Conservation (phyloP, 371 early-diverging fungal species). For the Scutellospora calospora region DNA sequence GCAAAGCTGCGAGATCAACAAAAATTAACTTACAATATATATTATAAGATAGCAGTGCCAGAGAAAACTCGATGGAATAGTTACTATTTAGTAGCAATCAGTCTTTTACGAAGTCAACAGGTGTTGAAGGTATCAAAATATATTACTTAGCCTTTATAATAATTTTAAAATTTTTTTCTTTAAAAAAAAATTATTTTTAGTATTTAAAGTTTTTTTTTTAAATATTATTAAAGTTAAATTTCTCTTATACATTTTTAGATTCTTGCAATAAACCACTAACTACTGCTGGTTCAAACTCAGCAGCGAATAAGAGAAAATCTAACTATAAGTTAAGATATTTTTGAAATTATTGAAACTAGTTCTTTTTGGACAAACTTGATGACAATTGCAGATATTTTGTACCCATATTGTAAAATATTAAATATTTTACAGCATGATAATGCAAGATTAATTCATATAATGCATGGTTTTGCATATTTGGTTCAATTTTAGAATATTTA, state of each 20-base stretch:
- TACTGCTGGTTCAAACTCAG: no score
- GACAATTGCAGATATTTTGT: background rate
- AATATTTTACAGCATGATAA: slow-evolving; percentile 29
- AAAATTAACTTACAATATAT: no score
- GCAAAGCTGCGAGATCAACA: no score
- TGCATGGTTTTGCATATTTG: slow-evolving; percentile 12
- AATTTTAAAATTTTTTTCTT: background rate
- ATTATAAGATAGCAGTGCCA: no score
- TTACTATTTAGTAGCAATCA: no score
- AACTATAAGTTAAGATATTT: background rate
- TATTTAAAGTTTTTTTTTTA: slow-evolving; percentile 1
- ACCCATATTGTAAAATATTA: slow-evolving; percentile 28
- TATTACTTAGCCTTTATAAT: no score
- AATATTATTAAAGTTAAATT: background rate
- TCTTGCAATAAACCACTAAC: background rate
- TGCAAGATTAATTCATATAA: background rate
- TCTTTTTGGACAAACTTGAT: background rate
- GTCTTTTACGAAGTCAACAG: no score
- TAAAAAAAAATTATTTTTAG: background rate
- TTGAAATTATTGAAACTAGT: background rate
- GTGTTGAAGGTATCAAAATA: no score
- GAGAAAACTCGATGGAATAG: no score
- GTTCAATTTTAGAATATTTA: slow-evolving; percentile 3
- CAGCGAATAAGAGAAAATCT: no score
- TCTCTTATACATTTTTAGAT: no score